Conservation (phyloP, 2,329 filamentous ascomycete species). For the Leptographium galeiforme region DNA sequence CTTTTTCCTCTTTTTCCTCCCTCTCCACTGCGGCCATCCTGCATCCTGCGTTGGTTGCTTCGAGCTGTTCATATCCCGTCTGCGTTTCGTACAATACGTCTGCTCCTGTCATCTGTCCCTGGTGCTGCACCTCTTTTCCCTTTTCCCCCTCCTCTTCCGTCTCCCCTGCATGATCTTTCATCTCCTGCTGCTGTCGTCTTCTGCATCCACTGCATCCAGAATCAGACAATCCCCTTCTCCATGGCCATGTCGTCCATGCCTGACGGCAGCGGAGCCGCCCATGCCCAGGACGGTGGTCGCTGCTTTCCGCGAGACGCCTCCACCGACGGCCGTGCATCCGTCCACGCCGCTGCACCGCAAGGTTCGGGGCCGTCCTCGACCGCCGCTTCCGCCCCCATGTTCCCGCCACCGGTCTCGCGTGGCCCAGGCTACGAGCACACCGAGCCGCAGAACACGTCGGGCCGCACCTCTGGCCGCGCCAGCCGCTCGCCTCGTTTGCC, state of each 20-base stretch:
- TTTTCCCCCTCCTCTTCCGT: background rate
- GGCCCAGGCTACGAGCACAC: background rate
- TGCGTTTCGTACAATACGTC: background rate
- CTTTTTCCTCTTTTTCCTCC: background rate
- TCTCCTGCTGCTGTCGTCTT: background rate
- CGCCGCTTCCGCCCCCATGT: background rate
- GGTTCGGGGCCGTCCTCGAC: background rate
- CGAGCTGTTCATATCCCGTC: background rate
- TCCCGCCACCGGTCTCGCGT: background rate
- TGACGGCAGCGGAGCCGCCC: background rate
- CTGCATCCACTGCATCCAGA: background rate
- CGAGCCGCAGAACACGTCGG: background rate
- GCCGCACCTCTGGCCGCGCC: too few relatives aligned
- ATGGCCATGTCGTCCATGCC: background rate
- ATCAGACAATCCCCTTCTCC: background rate
- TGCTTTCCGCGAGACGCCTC: too few relatives aligned
- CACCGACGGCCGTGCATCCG: background rate
- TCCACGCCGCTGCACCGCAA: background rate
- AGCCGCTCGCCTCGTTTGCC: conserved; percentile 5
- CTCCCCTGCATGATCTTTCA: background rate
- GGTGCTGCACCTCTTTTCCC: too few relatives aligned
- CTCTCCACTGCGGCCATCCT: background rate
- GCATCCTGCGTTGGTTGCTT: background rate
- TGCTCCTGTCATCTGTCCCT: background rate
- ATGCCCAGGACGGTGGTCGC: background rate